A percentile compares a stretch with the other conserved stretches of the same genome.
Evolutionary conservation across 495 filamentous ascomycete species (phyloP).

Genomic region (Jackrogersella multiformis): DNA sequence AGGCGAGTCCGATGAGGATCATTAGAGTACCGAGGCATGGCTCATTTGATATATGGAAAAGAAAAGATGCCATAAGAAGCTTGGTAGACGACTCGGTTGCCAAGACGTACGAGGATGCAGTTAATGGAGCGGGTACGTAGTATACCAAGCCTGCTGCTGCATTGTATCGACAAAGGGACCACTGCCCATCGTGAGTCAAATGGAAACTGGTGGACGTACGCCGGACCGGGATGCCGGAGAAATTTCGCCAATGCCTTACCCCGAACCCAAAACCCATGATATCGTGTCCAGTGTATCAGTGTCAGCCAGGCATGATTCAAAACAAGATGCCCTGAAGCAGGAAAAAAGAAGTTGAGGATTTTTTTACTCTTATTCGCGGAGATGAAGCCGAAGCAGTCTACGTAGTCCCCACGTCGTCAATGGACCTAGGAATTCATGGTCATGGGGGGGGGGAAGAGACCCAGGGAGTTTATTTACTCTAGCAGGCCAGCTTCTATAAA

Average conservation of each 20-base stretch:
- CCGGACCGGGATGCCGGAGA: conserved; percentile 44
- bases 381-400: conserved; percentile 22
- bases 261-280: conserved; percentile 10
- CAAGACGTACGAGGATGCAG: conserved; percentile 38
- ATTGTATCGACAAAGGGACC: conserved; percentile 20
- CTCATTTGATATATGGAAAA: conserved; percentile 34
- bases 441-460: conserved; percentile 22
- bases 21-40: conserved; percentile 36
- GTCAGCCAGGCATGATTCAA: conserved; percentile 7
- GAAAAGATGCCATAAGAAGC: conserved; percentile 29
- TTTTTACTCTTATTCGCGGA: conserved; percentile 19
- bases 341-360: conserved; percentile 6
- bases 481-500: conserved; percentile 17
- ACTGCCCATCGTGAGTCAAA: conserved; percentile 21
- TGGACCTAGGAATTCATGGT: conserved; percentile 24
- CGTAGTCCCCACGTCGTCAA: conserved; percentile 27
- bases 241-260: conserved; percentile 30
- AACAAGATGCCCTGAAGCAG: conserved; percentile 2
- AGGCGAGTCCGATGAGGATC: conserved; percentile 34
- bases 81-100: conserved; percentile 30
- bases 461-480: conserved; percentile 22
- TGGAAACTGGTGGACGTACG: conserved; percentile 25
- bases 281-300: conserved; percentile 8
- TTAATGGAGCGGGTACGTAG: conserved; percentile 36
- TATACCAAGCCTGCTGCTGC: conserved; percentile 38